These are phyloP conservation scores for Wallacemonas collosoma DNA, from an alignment of 208 protist species.

Conservation along the genomic window DNA sequence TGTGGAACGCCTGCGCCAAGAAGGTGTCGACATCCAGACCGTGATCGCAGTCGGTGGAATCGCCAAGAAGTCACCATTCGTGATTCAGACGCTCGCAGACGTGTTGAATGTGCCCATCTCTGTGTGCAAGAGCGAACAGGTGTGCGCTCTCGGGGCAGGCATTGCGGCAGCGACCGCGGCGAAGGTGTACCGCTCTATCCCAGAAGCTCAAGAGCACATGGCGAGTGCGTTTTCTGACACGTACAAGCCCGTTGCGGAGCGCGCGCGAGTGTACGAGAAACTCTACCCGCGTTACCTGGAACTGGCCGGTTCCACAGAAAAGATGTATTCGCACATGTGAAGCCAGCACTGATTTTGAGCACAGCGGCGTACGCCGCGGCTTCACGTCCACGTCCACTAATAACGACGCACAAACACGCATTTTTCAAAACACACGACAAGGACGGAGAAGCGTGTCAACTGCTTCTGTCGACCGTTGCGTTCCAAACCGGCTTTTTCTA, in stretches of 20 bases:
- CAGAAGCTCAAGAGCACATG: conserved; percentile 44
- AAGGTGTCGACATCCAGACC: conserved; percentile 59
- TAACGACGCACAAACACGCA: not conserved
- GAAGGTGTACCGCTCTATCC: conserved; percentile 40
- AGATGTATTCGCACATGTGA: conserved; percentile 43
- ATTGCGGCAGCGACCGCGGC: conserved; percentile 60
- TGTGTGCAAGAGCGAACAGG: conserved; percentile 53
- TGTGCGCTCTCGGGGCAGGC: conserved; percentile 51
- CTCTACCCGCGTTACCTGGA: conserved; percentile 43
- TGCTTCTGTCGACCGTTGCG: not conserved
- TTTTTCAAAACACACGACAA: too few species aligned
- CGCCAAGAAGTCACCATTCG: conserved; percentile 52
- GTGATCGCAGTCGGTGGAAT: conserved; percentile 63
- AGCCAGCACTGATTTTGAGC: not conserved
- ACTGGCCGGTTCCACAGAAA: conserved; percentile 35
- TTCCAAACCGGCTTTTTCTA: not conserved
- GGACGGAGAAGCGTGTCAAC: too few species aligned
- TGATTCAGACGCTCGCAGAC: conserved; percentile 50
- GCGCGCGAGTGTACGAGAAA: conserved; percentile 29
- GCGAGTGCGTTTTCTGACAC: conserved; percentile 32
- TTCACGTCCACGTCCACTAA: not conserved
- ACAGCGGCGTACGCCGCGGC: too few species aligned
- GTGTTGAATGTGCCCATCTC: conserved; percentile 58
- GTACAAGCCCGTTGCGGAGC: conserved; percentile 32
- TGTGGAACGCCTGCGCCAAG: conserved; percentile 46